These are phyloP conservation scores for Alloascoidea africana DNA, from an alignment of 805 yeast species.

Conservation along the genomic window DNA sequence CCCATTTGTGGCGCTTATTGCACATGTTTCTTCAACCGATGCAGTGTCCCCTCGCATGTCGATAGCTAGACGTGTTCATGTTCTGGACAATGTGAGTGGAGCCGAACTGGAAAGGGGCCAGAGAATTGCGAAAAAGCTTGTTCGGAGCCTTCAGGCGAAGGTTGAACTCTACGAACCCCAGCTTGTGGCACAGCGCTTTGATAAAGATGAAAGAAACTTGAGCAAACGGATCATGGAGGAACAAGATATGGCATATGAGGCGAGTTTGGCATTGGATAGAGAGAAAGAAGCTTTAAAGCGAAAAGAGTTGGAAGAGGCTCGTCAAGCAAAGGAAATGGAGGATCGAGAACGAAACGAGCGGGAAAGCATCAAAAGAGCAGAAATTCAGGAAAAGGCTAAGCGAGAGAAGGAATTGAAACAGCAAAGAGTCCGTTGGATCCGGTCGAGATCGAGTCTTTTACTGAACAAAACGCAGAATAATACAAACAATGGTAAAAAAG, in stretches of 20 bases:
- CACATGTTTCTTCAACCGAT: slow-evolving; percentile 32
- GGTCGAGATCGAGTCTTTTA: slow-evolving; percentile 7
- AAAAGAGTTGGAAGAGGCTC: slow-evolving; percentile 6
- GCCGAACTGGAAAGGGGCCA: slow-evolving; percentile 42
- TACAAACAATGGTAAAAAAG: slow-evolving; percentile 27
- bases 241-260: slow-evolving; percentile 47
- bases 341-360: not conserved
- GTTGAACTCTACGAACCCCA: slow-evolving; percentile 35
- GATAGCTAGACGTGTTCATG: not conserved
- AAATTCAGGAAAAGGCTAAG: slow-evolving; percentile 6
- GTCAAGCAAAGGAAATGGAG: not conserved
- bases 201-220: slow-evolving; percentile 32
- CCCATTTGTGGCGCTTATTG: slow-evolving; percentile 58
- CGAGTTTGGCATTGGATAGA: slow-evolving; percentile 32
- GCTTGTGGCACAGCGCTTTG: slow-evolving; percentile 34
- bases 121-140: slow-evolving; percentile 29
- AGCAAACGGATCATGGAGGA: slow-evolving; percentile 35
- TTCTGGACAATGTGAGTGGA: slow-evolving; percentile 23
- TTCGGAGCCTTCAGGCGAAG: slow-evolving; percentile 23
- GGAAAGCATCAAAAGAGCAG: not conserved
- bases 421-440: slow-evolving; percentile 9
- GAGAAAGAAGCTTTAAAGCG: slow-evolving; percentile 16
- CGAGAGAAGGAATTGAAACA: slow-evolving; percentile 8
- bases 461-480: slow-evolving; percentile 7
- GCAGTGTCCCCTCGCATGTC: not conserved